Percentiles rank a stretch among this genome's conserved stretches.
These are phyloP conservation scores for Phytophthora melonis DNA, from an alignment of 352 stramenopile species.

Conservation along the genomic window DNA sequence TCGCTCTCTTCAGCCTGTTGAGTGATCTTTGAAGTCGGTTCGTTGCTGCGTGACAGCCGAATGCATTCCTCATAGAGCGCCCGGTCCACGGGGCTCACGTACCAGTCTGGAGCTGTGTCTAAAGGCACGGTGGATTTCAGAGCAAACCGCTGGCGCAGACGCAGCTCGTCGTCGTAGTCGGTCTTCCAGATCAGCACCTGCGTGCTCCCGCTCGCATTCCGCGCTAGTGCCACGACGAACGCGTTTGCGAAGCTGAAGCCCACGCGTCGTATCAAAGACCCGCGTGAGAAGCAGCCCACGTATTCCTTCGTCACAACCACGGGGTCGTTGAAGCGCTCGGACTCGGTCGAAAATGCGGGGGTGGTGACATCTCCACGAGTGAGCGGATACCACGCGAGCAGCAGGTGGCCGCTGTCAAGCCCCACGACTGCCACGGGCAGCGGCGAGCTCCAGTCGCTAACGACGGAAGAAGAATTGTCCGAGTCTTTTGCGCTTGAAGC, in stretches of 20 bases:
- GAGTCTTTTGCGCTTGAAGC: conserved; percentile 1
- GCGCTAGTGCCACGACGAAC: conserved; percentile 62
- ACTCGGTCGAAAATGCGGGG: neutral
- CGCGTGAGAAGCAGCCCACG: conserved; percentile 50
- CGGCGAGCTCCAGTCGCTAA: conserved; percentile 49
- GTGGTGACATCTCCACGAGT: conserved; percentile 38
- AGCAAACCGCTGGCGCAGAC: conserved; percentile 42
- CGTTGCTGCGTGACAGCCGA: conserved; percentile 10
- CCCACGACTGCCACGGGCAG: conserved; percentile 60
- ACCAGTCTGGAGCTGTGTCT: conserved; percentile 17
- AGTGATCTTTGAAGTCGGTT: neutral
- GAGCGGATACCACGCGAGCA: conserved; percentile 80
- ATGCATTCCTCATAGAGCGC: conserved; percentile 27
- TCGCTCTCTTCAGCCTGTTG: conserved; percentile 14
- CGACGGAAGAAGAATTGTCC: conserved; percentile 1
- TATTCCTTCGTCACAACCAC: conserved; percentile 69
- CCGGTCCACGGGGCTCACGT: conserved; percentile 31
- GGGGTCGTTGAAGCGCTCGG: conserved; percentile 12
- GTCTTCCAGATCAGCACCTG: conserved; percentile 78
- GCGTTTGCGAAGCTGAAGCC: conserved; percentile 65
- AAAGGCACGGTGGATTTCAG: conserved; percentile 22
- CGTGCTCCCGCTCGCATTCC: conserved; percentile 40
- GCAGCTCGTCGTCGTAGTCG: conserved; percentile 77
- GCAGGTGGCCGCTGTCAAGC: conserved; percentile 60
- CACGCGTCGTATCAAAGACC: conserved; percentile 53